Base-by-base conservation (phyloP, 805 yeast genomes). In the Sugiyamaella marilandica region DNA sequence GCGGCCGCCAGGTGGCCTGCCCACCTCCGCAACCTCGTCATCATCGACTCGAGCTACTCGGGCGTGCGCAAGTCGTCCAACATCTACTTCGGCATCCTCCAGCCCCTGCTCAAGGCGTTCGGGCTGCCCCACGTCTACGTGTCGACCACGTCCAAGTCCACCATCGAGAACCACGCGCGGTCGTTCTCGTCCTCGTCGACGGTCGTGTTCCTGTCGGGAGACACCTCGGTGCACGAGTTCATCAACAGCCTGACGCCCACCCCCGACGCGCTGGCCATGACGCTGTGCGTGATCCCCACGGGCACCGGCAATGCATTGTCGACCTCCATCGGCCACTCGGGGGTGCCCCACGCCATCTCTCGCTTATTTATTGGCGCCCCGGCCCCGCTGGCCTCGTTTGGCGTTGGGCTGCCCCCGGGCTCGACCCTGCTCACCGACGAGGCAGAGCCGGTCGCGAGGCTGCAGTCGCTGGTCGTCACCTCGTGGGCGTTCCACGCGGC, bases 401-500 rank as follows among this genome's bases (percentile, higher is more conserved):
- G 69, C 33, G 78, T 76, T 2, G 50, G 54, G 0, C 75, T 83
- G 52, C 79, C 82, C 0, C 45, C 52, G 10, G 72, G 57, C 33
- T 70, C 65, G 13, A 29, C 5, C 11, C 18, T 45, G 8, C 34
- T 43, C 5, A 53, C 52, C 7, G 48, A 63, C 2, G 48, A 52
- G 0, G 19, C 32, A 5, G 45, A 49, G 14, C 66, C 70, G 7
- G 50, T 55, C 60, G 63, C 49, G 73, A 83, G 62, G 54, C 78
- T 55, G 4, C 59, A 57, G 10, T 61, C 67, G 2, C 45, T 68
- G 14, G 87, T 87, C 1, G 95, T 90, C 9, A 74, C 81, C 0
- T 86, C 96, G 0, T 83, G 95, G 87, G 95, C 85, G 0, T 79
- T 89, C 57, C 97, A 91, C 68, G 89, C 97, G 1, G 80, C 90